Percentiles rank a stretch among this genome's conserved stretches.
Conservation (phyloP, 1,284 basidiomycete genomes). For the Malassezia sympodialis region DNA sequence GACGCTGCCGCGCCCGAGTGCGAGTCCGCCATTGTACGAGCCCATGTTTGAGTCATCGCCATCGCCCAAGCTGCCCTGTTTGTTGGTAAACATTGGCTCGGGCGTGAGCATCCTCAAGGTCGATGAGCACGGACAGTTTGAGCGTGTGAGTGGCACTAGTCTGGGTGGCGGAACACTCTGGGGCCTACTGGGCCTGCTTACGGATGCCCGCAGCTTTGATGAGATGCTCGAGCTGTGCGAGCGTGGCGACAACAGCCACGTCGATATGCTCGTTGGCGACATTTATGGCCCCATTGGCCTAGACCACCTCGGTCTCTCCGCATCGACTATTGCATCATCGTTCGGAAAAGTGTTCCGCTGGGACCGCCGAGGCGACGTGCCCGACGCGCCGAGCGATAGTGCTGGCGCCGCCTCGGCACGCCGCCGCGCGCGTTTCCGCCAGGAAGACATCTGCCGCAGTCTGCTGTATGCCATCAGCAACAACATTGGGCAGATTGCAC, state of each 20-base stretch:
- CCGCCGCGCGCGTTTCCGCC: conserved; percentile 62
- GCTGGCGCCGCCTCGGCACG: conserved; percentile 11
- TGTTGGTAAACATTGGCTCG: conserved; percentile 95
- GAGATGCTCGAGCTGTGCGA: conserved; percentile 95
- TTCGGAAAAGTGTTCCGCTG: conserved; percentile 99
- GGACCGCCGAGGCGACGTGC: conserved; percentile 21
- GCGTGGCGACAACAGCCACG: conserved; percentile 78
- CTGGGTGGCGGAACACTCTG: conserved; percentile 98
- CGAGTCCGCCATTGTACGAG: conserved; percentile 77
- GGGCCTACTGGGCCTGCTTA: conserved; percentile 86
- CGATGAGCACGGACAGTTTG: conserved; percentile 85
- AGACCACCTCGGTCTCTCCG: conserved; percentile 65
- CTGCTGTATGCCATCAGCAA: conserved; percentile 93
- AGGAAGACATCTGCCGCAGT: conserved; percentile 81
- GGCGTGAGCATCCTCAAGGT: conserved; percentile 97
- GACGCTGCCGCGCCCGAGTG: conserved; percentile 71
- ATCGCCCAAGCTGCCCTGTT: conserved; percentile 69
- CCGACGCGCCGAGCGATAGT: neutral
- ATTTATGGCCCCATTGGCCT: conserved; percentile 77
- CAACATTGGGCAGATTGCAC: conserved; percentile 98
- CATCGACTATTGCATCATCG: conserved; percentile 90
- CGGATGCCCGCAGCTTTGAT: conserved; percentile 90
- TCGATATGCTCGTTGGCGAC: conserved; percentile 98
- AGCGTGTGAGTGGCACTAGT: conserved; percentile 93
- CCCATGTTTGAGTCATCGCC: conserved; percentile 74